Evolutionary conservation across 805 yeast species (phyloP).

Genomic region (Lachancea quebecensis): DNA sequence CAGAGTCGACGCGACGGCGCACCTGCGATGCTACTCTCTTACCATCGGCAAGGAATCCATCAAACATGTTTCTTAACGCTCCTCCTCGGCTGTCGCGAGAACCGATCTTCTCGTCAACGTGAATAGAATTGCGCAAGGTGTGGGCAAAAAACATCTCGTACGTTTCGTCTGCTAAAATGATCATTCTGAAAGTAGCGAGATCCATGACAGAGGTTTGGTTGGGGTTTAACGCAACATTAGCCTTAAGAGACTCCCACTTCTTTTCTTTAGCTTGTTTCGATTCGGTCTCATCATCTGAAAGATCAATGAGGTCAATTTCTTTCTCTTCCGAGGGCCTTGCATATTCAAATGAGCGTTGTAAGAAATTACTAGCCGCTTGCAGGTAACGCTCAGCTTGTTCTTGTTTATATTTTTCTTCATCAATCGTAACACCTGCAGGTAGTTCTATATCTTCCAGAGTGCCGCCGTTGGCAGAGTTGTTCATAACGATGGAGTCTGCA

Average conservation of each 20-base stretch:
- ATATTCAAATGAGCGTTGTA: conserved; percentile 83
- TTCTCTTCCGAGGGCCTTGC: conserved; percentile 61
- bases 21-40: conserved; percentile 86
- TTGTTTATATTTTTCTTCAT: conserved; percentile 52
- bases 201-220: conserved; percentile 66
- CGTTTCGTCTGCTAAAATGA: conserved; percentile 86
- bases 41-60: conserved; percentile 87
- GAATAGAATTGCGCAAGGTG: conserved; percentile 61
- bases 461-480: conserved; percentile 27
- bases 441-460: conserved; percentile 37
- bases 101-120: conserved; percentile 49
- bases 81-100: conserved; percentile 39
- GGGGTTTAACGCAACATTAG: conserved; percentile 81
- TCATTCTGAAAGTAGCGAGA: conserved; percentile 90
- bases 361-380: conserved; percentile 78
- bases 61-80: conserved; percentile 79
- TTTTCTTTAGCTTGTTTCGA: conserved; percentile 19
- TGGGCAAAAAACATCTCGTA: conserved; percentile 76
- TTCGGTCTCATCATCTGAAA: conserved; percentile 28
- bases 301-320: conserved; percentile 35
- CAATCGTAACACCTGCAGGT: conserved; percentile 56
- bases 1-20: conserved; percentile 77
- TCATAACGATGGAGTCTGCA: conserved; percentile 49
- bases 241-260: conserved; percentile 36
- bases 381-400: conserved; percentile 75